Evolutionary conservation across 192 early-diverging fungal species (phyloP).

Genomic region (Kickxella alabastrina): DNA sequence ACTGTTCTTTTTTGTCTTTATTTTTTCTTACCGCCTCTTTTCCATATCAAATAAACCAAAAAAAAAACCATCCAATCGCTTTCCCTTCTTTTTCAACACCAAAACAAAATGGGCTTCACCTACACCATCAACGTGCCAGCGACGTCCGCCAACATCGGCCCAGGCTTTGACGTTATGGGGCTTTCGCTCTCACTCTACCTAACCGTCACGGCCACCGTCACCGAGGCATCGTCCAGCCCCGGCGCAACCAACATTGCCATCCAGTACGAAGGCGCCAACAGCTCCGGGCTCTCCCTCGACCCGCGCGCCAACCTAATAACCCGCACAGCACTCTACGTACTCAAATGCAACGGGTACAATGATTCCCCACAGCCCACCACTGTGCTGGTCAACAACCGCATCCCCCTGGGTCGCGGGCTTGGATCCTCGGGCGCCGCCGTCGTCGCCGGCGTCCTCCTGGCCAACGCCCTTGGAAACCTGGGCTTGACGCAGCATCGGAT

Average conservation of each 20-base stretch:
- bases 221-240: background rate
- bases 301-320: conserved; percentile 85
- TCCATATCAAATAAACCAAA: background rate
- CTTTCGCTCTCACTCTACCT: conserved; percentile 86
- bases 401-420: conserved; percentile 94
- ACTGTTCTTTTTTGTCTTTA: background rate
- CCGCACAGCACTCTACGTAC: conserved; percentile 85
- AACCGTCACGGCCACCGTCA: conserved; percentile 56
- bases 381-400: conserved; percentile 82
- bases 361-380: conserved; percentile 61
- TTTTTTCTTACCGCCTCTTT: background rate
- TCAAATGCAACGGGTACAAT: conserved; percentile 61
- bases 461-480: conserved; percentile 68
- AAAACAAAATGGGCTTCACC: no score
- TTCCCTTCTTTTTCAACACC: no score
- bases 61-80: no score
- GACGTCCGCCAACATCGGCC: conserved; percentile 97
- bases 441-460: conserved; percentile 87
- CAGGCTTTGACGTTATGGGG: conserved; percentile 95
- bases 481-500: conserved; percentile 68
- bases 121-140: conserved; percentile 77
- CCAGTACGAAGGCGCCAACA: conserved; percentile 39
- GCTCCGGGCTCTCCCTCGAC: conserved; percentile 74
- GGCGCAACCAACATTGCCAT: conserved; percentile 46
- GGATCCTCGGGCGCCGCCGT: conserved; percentile 95